Conservation (phyloP, 2,329 filamentous ascomycete species). For the Ceratocystis smalleyi region DNA sequence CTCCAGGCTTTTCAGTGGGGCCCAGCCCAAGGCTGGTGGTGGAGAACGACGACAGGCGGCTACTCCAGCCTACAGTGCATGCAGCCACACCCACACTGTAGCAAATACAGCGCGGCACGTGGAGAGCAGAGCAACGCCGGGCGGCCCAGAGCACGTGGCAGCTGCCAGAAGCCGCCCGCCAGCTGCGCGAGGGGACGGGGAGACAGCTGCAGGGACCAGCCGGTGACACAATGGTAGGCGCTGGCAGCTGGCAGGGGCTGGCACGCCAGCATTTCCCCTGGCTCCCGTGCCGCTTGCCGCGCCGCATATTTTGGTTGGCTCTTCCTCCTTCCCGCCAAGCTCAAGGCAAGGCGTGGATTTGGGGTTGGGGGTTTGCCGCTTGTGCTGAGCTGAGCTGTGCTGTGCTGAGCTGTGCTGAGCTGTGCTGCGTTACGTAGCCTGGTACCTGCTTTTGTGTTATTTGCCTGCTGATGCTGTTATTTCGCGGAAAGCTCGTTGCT, state of each 20-base stretch:
- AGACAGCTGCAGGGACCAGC: neutral
- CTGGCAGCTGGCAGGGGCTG: neutral
- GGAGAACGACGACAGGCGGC: too few relatives aligned
- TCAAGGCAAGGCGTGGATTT: neutral
- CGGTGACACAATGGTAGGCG: neutral
- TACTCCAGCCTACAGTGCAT: too few relatives aligned
- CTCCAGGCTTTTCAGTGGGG: conserved; percentile 6
- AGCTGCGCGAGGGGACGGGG: neutral
- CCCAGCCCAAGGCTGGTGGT: neutral
- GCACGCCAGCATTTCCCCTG: neutral
- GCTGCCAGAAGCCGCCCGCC: neutral
- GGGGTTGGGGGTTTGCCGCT: too few relatives aligned
- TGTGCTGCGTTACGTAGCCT: neutral
- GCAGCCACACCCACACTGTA: too few relatives aligned
- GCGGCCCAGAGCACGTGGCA: neutral
- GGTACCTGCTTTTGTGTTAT: conserved; percentile 3
- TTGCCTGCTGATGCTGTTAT: neutral
- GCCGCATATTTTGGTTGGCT: neutral
- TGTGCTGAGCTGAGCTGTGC: neutral
- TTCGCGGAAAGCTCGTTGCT: neutral
- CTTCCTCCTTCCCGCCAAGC: neutral
- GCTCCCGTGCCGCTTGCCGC: neutral
- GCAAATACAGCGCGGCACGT: too few relatives aligned
- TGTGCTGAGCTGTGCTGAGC: neutral
- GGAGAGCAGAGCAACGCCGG: too few relatives aligned